Evolutionary conservation across 1,139 yeast species (phyloP), one percentile per base, ranked within the genome.

Genomic region (Yamadazyma membranifaciens): DNA sequence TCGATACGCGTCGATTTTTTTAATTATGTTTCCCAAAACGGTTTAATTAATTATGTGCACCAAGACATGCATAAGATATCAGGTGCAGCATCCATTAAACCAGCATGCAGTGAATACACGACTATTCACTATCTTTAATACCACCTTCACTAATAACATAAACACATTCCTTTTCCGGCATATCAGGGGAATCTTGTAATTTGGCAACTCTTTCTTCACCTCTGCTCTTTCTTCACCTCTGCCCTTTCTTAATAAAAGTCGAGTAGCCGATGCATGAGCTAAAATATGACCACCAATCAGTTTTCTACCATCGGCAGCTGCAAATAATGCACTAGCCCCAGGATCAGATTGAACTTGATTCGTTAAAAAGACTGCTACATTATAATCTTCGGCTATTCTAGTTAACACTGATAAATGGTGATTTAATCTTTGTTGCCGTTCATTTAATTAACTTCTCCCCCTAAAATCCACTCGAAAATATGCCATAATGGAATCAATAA

Each of bases 301-400:
- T 61, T 94, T 94, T 63, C 92, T 92, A 11, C 98, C 97, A 60
- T 92, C 98, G 0, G 96, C 95, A 52, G 89, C 88, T 62, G 83
- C 91, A 75, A 83, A 75, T 9, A 79, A 77, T 47, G 84, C 78
- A 55, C 80, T 83, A 38, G 97, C 97, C 60, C 92, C 98, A 15
- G 92, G 98, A 62, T 91, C 97, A 2, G 98, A 97, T 6, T 89
- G 97, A 25, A 92, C 98, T 64, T 92, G 98, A 65, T 92, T 92
- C 4, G 98, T 94, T 39, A 92, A 89, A n/a, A 94, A 88, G 11
- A 91, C 97, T 0, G 98, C 98, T 44, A 94, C 89, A 33, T 98
- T 98, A 64, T 87, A 92, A 66, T 92, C 98, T 63, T 92, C 98
- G 0, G 98, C 98, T 42, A 92, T 75, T 53, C 96, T 70, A 61